These are phyloP conservation scores for Funneliformis mosseae DNA, from an alignment of 192 early-diverging fungal genomes.

Conservation along the genomic window DNA sequence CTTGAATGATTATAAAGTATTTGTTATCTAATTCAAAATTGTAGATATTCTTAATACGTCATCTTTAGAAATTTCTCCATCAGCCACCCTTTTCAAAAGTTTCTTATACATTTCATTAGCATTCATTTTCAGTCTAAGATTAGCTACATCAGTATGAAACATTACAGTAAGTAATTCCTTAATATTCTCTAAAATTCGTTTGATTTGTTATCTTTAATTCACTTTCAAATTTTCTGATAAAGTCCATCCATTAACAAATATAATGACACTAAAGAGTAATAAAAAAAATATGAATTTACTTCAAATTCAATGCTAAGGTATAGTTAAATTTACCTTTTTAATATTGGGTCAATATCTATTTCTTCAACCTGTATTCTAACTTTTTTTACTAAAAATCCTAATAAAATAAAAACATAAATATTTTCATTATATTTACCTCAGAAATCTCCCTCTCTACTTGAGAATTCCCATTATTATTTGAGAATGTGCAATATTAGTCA, in stretches of 20 bases:
- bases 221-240: background rate
- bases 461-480: too few relatives aligned
- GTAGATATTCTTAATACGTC: background rate
- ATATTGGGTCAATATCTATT: too few relatives aligned
- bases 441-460: too few relatives aligned
- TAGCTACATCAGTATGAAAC: background rate
- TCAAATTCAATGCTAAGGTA: too few relatives aligned
- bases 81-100: background rate
- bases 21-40: background rate
- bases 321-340: too few relatives aligned
- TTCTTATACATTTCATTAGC: background rate
- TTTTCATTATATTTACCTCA: too few relatives aligned
- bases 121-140: conserved; percentile 15
- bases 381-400: too few relatives aligned
- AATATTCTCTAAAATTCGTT: background rate
- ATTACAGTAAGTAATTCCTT: background rate
- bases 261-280: background rate
- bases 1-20: background rate
- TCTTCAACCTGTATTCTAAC: too few relatives aligned
- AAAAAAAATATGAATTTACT: too few relatives aligned
- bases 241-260: background rate
- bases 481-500: too few relatives aligned
- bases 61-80: background rate
- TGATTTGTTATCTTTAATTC: background rate
- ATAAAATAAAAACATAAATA: too few relatives aligned